Percentiles rank a stretch among this genome's conserved stretches.
Evolutionary conservation across 805 yeast genomes (phyloP).

Genomic region (Hanseniaspora occidentalis): DNA sequence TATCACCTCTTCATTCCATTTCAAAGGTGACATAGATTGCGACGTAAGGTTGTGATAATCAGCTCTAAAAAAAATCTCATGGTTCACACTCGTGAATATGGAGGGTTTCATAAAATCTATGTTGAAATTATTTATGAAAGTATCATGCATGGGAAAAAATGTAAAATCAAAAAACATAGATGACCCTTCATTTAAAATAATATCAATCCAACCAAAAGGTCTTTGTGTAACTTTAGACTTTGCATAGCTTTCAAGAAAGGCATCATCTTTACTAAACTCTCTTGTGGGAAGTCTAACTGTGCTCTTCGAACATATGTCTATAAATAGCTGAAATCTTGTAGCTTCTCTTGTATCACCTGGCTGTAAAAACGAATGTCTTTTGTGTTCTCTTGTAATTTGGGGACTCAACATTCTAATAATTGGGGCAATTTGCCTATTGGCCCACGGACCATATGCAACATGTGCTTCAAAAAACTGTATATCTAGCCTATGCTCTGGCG

Average conservation of each 20-base stretch:
- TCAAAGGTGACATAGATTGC: slow-evolving; percentile 55
- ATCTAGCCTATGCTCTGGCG: slow-evolving; percentile 53
- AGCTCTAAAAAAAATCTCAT: slow-evolving; percentile 61
- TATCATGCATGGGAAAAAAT: slow-evolving; percentile 38
- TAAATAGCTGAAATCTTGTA: slow-evolving; percentile 41
- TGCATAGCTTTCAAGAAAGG: slow-evolving; percentile 23
- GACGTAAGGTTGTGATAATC: slow-evolving; percentile 42
- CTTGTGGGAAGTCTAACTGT: slow-evolving; percentile 69
- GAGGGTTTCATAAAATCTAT: slow-evolving; percentile 44
- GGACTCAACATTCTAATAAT: slow-evolving; percentile 64
- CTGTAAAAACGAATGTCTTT: slow-evolving; percentile 27
- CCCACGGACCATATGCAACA: slow-evolving; percentile 89
- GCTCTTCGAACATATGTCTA: slow-evolving; percentile 52
- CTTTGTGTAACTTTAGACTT: slow-evolving; percentile 30
- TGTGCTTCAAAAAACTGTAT: slow-evolving; percentile 47
- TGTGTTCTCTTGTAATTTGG: slow-evolving; percentile 41
- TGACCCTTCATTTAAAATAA: slow-evolving; percentile 46
- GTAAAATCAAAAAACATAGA: slow-evolving; percentile 34
- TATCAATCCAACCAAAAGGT: slow-evolving; percentile 89
- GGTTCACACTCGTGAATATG: slow-evolving; percentile 75
- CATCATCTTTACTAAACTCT: slow-evolving; percentile 66
- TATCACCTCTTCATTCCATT: slow-evolving; percentile 68
- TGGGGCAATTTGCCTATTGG: slow-evolving; percentile 68
- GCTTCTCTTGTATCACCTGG: slow-evolving; percentile 45
- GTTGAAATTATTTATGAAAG: slow-evolving; percentile 41